Base-by-base conservation (phyloP, 768 basidiomycete species). In the Auricularia auricula-judae region DNA sequence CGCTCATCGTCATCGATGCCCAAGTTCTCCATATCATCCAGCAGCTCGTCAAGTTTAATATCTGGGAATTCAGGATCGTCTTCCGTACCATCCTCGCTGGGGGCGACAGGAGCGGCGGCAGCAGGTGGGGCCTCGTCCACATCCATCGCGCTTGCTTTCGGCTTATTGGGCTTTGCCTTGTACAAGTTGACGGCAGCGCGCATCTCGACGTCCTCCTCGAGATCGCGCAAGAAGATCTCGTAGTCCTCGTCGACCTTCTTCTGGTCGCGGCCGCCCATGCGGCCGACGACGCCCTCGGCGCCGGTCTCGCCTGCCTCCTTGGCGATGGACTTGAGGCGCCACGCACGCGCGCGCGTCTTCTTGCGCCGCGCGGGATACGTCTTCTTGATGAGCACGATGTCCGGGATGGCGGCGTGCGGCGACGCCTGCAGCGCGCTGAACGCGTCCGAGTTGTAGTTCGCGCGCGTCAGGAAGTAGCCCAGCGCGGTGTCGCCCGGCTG, bases 241-340 rank as follows among this genome's bases (percentile, higher is more conserved):
- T 98, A 99, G 72, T 99, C 96, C 73, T 92, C 87, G 69, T 98
- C 94, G 65, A 98, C 91, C 80, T 94, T 93, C 78, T 83, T 87
- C 75, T 86, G 84, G 76, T 96, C 94, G 59, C 93, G 80, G 42
- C 93, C 94, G 11, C 94, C 94, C 82, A 89, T 81, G 59, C 93
- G 79, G 1, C 94, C 94, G 54, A 96, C 86, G n/a, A 93, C 87
- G 64, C 94, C 94, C 23, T 64, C 63, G 60, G 78, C 81, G 36
- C 87, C 82, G 14, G 86, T 88, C 71, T 93, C 89, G 36, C 87
- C 91, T 10, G 84, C 87, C 74, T 95, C 93, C 74, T 92, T 93
- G 62, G 91, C 92, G 62, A 99, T 98, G 70, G 90, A 93, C 69
- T 90, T 82, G 67, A 98, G 79, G 74, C 86, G 86, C 96, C 96